Conservation (phyloP, 2,329 filamentous ascomycete genomes). For the Geosmithia morbida region DNA sequence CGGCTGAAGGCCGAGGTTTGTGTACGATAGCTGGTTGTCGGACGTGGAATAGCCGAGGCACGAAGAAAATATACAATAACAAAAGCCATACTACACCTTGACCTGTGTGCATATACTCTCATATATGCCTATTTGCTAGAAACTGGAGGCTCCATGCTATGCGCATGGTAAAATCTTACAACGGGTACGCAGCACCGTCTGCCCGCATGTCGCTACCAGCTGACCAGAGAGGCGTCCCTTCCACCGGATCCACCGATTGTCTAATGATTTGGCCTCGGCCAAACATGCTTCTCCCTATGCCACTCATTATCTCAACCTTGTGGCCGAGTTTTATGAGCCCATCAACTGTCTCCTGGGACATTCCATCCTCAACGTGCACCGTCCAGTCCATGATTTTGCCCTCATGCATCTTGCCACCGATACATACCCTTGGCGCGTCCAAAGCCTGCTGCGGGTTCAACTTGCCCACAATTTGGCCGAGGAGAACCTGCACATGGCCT, state of each 20-base stretch:
- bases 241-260: conserved; percentile 53
- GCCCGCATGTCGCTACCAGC: conserved; percentile 80
- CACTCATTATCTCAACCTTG: conserved; percentile 52
- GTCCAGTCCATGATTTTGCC: conserved; percentile 43
- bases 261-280: conserved; percentile 80
- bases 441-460: conserved; percentile 76
- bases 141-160: not conserved
- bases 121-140: not conserved
- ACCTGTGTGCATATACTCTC: too few relatives aligned
- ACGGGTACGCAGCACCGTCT: conserved; percentile 57
- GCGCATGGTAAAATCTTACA: conserved; percentile 6
- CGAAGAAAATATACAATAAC: too few relatives aligned
- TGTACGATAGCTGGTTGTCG: not conserved
- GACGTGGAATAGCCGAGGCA: too few relatives aligned
- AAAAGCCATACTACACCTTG: too few relatives aligned
- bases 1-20: not conserved
- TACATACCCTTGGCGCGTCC: conserved; percentile 83
- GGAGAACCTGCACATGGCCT: conserved; percentile 82
- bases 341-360: conserved; percentile 51
- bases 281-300: conserved; percentile 54
- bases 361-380: conserved; percentile 74
- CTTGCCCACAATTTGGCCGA: conserved; percentile 76
- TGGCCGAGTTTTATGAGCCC: conserved; percentile 61
- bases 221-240: conserved; percentile 63
- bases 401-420: conserved; percentile 56